A percentile compares a stretch with the other conserved stretches of the same genome.
phyloP scores from a whole-genome alignment of 1,284 basidiomycete species.

The Cryptococcus hybrid region DNA sequence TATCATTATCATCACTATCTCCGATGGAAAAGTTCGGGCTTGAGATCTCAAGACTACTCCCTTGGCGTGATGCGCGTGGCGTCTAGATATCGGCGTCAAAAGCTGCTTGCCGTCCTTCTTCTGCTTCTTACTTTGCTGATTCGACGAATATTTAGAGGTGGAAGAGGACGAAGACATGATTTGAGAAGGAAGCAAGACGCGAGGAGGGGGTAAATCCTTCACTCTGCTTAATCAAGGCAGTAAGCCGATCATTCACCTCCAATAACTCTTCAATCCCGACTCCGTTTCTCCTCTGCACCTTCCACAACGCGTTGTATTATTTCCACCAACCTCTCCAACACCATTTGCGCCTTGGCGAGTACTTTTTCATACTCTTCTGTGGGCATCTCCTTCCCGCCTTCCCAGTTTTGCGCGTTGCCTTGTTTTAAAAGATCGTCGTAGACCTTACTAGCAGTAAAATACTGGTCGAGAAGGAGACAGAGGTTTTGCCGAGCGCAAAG shows the following conservation, averaged over 20 bases:
- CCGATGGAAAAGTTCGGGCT: slow-evolving; percentile 61
- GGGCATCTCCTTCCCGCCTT: slow-evolving; percentile 40
- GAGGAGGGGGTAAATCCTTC: slow-evolving; percentile 35
- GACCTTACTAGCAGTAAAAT: slow-evolving; percentile 27
- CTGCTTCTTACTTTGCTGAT: too few relatives aligned
- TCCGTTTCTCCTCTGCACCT: slow-evolving; percentile 55
- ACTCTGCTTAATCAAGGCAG: slow-evolving; percentile 50
- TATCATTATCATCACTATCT: slow-evolving; percentile 61
- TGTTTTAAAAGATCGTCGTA: background rate
- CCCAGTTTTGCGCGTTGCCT: slow-evolving; percentile 32
- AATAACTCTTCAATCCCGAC: slow-evolving; percentile 56
- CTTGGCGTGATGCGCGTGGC: slow-evolving; percentile 30
- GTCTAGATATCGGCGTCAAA: background rate
- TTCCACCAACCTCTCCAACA: slow-evolving; percentile 59
- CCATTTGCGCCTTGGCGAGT: slow-evolving; percentile 54
- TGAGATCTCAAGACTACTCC: slow-evolving; percentile 56
- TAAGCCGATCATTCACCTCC: slow-evolving; percentile 67
- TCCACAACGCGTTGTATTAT: slow-evolving; percentile 52
- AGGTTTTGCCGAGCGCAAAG: slow-evolving; percentile 45
- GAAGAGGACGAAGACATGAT: slow-evolving; percentile 19
- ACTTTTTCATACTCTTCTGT: slow-evolving; percentile 44
- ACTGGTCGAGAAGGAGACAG: slow-evolving; percentile 51
- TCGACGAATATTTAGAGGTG: too few relatives aligned
- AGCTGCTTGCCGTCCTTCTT: too few relatives aligned
- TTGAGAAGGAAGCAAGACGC: slow-evolving; percentile 39